Base-by-base conservation (phyloP, 352 stramenopile species). In the Bremia lactucae region DNA sequence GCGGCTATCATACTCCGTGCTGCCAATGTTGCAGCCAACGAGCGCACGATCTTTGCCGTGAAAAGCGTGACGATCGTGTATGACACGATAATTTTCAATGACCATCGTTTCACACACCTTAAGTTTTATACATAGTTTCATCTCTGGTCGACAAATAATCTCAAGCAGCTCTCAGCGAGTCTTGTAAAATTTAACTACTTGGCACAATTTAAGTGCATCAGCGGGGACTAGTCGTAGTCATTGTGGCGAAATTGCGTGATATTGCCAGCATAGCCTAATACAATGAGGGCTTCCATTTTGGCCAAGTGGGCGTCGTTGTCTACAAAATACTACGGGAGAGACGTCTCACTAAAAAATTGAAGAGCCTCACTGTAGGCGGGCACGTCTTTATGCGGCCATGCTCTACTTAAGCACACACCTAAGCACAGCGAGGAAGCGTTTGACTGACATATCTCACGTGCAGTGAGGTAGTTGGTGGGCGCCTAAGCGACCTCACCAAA, bases 1-100 rank as follows among this genome's bases (percentile, higher is more conserved):
- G 8, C 79, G 69, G 41, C 76, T 89, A 33, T 91, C 79, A 51
- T 87, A 94, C 53, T 92, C 79, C 36, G 61, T 88, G 35, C 68
- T 71, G 18, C 80, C 79, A 42, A 94, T 92, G 70, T 94, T 92
- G 56, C 82, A 91, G 13, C 82, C 82, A 41, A 94, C 81, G 23
- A 94, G 64, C 24, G 77, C 77, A 19, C 82, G 72, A 7, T 86
- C 73, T 25, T 74, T 71, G 23, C 80, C 79, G 6, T 74, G 48
- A 46, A 94, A 94, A 9, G 78, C 78, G 28, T 84, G 55, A 21
- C 81, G 81, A 6, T 70, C 81, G 45, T 94, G 82, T 61, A 89
- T 71, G 28, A 94, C 79, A 19, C 82, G 77, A 29, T 91, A 74
- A 59, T 94, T 94, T 54, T 94, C 79, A 10, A 94, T 74, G 11